These are phyloP conservation scores for Colletotrichum siamense DNA, from an alignment of 2,329 filamentous ascomycete species.

Conservation along the genomic window DNA sequence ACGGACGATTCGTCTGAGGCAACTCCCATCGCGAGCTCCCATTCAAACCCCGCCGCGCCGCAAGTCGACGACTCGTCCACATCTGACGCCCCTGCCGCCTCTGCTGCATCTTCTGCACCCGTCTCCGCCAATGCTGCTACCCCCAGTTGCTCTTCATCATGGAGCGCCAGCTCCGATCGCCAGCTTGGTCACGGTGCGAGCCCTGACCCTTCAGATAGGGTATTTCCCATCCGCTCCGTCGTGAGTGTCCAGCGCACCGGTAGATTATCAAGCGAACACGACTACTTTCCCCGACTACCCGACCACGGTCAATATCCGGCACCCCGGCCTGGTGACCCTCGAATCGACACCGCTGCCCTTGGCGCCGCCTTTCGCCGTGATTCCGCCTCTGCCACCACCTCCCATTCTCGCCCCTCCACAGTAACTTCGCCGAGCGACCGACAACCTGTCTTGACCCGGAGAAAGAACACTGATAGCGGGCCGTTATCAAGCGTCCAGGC, in stretches of 20 bases:
- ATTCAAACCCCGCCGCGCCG: background rate
- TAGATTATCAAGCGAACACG: constrained; percentile 43
- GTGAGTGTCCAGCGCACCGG: constrained; percentile 69
- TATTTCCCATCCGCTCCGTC: constrained; percentile 84
- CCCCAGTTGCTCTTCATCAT: constrained; percentile 41
- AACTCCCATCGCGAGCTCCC: constrained; percentile 6
- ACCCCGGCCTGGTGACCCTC: constrained; percentile 32
- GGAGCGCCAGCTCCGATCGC: constrained; percentile 46
- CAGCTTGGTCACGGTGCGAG: constrained; percentile 38
- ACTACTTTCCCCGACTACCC: constrained; percentile 40
- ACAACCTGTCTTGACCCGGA: constrained; percentile 26
- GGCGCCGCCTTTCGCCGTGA: constrained; percentile 24
- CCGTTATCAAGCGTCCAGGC: constrained; percentile 51
- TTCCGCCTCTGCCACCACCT: background rate
- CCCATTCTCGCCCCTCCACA: constrained; percentile 4
- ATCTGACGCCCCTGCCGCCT: background rate
- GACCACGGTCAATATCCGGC: constrained; percentile 36
- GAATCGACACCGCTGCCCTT: constrained; percentile 30
- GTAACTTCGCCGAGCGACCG: constrained; percentile 25
- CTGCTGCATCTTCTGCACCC: background rate
- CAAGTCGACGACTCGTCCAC: background rate
- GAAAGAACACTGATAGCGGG: constrained; percentile 40
- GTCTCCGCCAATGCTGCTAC: constrained; percentile 24
- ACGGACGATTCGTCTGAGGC: constrained; percentile 4
- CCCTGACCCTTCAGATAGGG: constrained; percentile 58